Evolutionary conservation across 2,329 filamentous ascomycete species (phyloP), one percentile per base, ranked within the genome.

Genomic region (Tympanopsis confertula): DNA sequence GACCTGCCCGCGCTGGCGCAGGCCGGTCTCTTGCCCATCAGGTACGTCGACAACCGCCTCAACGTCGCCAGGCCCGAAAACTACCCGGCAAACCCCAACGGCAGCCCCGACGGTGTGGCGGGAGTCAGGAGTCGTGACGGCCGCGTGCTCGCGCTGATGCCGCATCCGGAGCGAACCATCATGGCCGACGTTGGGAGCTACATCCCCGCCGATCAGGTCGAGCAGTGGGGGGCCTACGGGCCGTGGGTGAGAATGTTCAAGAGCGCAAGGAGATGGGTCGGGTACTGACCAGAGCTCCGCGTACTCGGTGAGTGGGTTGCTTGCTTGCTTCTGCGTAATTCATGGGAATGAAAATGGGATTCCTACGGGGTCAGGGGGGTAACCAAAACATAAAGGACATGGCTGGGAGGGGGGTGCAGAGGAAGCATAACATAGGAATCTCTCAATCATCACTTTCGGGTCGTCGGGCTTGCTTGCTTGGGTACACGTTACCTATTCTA

Each of bases 31-130:
- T 76, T 80, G 1, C 66, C 72, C 5, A 55, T 85, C 40, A 64
- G 75, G 32, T 86, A 80, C 46, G 69, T 82, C 4, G 77, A 85
- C 56, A 84, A 82, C 53, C 63, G 69, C 42, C 67, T 69, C 12
- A 62, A 66, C 44, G 69, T 69, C 3, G 84, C 81, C 1, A 74
- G 22, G 7, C 22, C 22, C 7, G 22, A 75, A 54, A 62, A 62
- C 41, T 86, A 85, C 51, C 81, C 81, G 1, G 76, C 66, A 55
- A 86, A 85, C 57, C 78, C 81, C 5, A 86, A 85, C 52, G 81
- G 81, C 18, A 80, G 74, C 47, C 76, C 78, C 1, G 62, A 72
- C 49, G 81, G 78, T 49, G 78, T 86, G 49, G 76, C 80, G 2
- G 81, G 73, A 49, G 71, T 86, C 3, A 65, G 78, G 42, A 80